Percentiles rank a stretch among this genome's conserved stretches.
These are phyloP conservation scores for Cymbidium sinense DNA, from an alignment of 106 monocot species.

Conservation along the genomic window DNA sequence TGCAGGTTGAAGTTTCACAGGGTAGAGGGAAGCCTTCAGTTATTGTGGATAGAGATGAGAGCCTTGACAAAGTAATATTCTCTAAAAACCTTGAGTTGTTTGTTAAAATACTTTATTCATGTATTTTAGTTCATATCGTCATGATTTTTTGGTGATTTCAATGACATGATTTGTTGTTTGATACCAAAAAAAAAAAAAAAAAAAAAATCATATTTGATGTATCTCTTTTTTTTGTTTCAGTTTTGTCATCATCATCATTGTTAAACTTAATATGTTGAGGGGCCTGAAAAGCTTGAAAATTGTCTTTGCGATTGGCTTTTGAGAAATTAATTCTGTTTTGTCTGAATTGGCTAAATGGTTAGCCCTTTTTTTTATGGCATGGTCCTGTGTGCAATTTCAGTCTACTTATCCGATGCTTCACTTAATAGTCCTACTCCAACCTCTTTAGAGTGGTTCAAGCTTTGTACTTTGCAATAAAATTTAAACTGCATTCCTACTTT, in stretches of 20 bases:
- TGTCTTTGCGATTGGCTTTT: too few relatives aligned
- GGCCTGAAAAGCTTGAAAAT: too few relatives aligned
- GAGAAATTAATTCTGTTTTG: too few relatives aligned
- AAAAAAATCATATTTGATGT: background rate
- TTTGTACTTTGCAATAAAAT: background rate
- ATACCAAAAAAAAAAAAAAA: too few relatives aligned
- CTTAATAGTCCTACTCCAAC: background rate
- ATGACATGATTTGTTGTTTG: background rate
- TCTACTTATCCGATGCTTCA: too few relatives aligned
- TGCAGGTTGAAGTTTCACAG: slow-evolving; percentile 76
- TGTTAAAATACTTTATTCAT: background rate
- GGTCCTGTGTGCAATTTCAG: too few relatives aligned
- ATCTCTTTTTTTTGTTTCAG: background rate
- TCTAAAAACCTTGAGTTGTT: background rate
- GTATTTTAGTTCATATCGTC: background rate
- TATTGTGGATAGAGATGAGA: slow-evolving; percentile 81
- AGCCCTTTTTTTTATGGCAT: too few relatives aligned
- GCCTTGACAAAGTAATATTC: slow-evolving; percentile 55
- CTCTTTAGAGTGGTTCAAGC: background rate
- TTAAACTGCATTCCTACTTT: background rate
- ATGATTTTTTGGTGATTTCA: background rate
- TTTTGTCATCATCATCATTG: background rate
- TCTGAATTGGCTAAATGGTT: too few relatives aligned
- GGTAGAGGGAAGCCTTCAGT: slow-evolving; percentile 76
- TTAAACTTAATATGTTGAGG: background rate